These are phyloP conservation scores for Achaetomiella virescens DNA, from an alignment of 495 filamentous ascomycete species.

Conservation along the genomic window DNA sequence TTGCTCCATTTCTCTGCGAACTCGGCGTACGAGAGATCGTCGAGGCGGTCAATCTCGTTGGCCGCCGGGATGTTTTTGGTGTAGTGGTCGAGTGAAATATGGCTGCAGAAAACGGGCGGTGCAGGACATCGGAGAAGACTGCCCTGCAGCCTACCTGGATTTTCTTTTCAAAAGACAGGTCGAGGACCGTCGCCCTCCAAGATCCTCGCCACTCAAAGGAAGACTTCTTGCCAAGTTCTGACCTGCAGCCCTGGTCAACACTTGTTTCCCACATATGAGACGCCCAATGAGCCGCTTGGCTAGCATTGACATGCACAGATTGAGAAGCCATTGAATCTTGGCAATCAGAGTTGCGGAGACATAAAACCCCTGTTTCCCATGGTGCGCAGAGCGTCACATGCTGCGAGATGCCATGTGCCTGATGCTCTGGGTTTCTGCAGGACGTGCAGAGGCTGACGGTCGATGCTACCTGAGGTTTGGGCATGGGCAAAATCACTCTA, in stretches of 20 bases:
- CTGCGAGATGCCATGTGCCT: background rate
- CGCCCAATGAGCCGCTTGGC: background rate
- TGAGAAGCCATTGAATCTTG: too few species aligned
- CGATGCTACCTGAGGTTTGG: background rate
- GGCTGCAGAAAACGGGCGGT: conserved; percentile 87
- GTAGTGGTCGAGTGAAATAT: conserved; percentile 62
- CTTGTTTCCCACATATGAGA: background rate
- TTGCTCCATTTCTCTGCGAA: conserved; percentile 72
- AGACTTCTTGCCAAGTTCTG: conserved; percentile 14
- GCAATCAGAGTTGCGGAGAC: background rate
- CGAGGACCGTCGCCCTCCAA: conserved; percentile 78
- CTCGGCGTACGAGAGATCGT: conserved; percentile 61
- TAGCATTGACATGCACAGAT: background rate
- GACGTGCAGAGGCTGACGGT: background rate
- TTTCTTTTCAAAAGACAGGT: conserved; percentile 45
- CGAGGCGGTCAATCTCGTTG: conserved; percentile 68
- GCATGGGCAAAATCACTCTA: conserved; percentile 59
- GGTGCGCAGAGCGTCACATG: too few species aligned
- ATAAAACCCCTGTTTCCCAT: background rate
- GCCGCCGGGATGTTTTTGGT: conserved; percentile 59
- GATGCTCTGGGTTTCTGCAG: background rate
- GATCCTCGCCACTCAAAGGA: conserved; percentile 71
- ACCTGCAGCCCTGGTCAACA: conserved; percentile 21
- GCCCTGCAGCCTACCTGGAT: conserved; percentile 60
- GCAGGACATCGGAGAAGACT: conserved; percentile 86